These are phyloP conservation scores for Lithospermum erythrorhizon DNA, from an alignment of 257 asterid genomes.

Conservation along the genomic window DNA sequence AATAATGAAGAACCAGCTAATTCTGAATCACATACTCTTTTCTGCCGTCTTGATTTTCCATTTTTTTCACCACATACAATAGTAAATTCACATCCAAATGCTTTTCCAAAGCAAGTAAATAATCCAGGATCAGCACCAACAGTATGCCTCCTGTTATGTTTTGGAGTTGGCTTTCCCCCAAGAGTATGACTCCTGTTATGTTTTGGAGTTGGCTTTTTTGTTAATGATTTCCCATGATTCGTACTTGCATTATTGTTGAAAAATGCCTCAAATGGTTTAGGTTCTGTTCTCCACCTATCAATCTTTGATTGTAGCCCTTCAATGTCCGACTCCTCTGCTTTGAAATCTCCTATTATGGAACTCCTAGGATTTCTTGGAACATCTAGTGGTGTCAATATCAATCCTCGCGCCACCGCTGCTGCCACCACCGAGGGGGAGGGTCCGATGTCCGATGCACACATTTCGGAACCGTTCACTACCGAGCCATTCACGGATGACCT, in stretches of 20 bases:
- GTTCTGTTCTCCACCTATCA: slow-evolving; percentile 58
- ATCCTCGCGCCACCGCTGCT: slow-evolving; percentile 43
- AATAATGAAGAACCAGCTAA: not conserved
- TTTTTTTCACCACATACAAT: slow-evolving; percentile 32
- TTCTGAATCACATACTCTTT: not conserved
- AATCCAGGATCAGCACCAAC: slow-evolving; percentile 1
- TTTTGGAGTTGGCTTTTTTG: not conserved
- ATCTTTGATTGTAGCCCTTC: slow-evolving; percentile 65
- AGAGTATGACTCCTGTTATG: not conserved
- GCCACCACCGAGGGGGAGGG: slow-evolving; percentile 89
- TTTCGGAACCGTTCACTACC: slow-evolving; percentile 40
- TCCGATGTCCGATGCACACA: slow-evolving; percentile 67
- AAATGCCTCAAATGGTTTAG: slow-evolving; percentile 31
- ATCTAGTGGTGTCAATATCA: slow-evolving; percentile 26
- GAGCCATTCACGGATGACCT: slow-evolving; percentile 23
- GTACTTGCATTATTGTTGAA: not conserved
- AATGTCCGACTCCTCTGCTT: slow-evolving; percentile 37
- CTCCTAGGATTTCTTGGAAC: slow-evolving; percentile 32
- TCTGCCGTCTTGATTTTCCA: not conserved
- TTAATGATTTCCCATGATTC: not conserved
- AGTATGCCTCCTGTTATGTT: not conserved
- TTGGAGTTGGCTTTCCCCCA: not conserved
- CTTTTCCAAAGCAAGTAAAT: slow-evolving; percentile 42
- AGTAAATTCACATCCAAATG: slow-evolving; percentile 39
- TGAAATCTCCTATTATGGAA: slow-evolving; percentile 62